Base-by-base conservation (phyloP, 2,329 filamentous ascomycete genomes). In the Monilinia fructigena region DNA sequence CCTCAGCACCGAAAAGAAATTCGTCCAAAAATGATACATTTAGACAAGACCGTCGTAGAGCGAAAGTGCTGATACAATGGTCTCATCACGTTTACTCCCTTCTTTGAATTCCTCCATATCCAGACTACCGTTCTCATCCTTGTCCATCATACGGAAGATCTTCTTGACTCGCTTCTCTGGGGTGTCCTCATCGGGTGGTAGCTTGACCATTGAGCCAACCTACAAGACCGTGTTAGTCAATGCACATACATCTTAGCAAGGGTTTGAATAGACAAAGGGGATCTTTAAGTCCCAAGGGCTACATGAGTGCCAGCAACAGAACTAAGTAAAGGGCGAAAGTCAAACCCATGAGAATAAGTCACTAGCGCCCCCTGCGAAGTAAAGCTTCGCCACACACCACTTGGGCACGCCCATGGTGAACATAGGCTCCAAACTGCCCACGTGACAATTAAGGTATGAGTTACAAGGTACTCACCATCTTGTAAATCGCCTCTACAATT, bases 81-180 rank as follows among this genome's bases (percentile, higher is more conserved):
- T 99, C 82, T 98, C 94, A 80, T 99, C 95, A 68, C 93, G 91
- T 83, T 98, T 97, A 82, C 93, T 97, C 73, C 95, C 95, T 81
- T 99, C 95, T 82, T 98, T 98, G 84, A 99, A 99, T 79, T 99
- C 95, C 69, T 93, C 90, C 85, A 97, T 94, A 78, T 98, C 94
- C 74, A 99, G 82, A 76, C 91, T 96, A 74, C 94, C 95, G 77
- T 98, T 98, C 82, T 98, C 94, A 78, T 99, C 95, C 85, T 99
- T 99, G 83, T 99, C 95, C 95, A 99, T 99, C 95, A 98, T 98
- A 75, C 90, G 86, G 84, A 99, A 99, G 79, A 99, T 98, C 84
- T 99, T 99, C 80, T 85, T 88, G 70, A 99, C 95, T 71, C 95
- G 90, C 83, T 99, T 99, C 84, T 98, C 94, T 23, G 95, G 95